phyloP scores from a whole-genome alignment of 768 basidiomycete genomes.

The Infundibulicybe gibba region DNA sequence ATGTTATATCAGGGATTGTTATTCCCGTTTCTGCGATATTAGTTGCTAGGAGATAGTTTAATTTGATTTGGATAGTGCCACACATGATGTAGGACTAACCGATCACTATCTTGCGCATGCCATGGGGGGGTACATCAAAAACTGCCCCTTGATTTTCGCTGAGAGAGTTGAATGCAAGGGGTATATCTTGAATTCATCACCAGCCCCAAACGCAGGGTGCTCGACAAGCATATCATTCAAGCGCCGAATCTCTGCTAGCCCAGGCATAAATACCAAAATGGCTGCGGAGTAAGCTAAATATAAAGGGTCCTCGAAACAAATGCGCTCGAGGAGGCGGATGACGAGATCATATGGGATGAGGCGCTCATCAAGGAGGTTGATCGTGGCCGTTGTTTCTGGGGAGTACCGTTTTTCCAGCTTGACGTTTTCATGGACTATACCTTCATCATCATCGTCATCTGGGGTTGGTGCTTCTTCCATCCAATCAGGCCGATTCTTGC shows the following conservation, averaged over 20 bases:
- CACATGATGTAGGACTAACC: constrained; percentile 40
- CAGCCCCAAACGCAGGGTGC: constrained; percentile 67
- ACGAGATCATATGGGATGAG: constrained; percentile 92
- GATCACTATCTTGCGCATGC: constrained; percentile 90
- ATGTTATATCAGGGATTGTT: constrained; percentile 97
- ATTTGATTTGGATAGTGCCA: not conserved
- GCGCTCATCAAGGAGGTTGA: constrained; percentile 85
- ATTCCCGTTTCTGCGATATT: constrained; percentile 97
- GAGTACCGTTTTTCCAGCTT: constrained; percentile 84
- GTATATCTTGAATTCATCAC: constrained; percentile 66
- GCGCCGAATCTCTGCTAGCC: constrained; percentile 88
- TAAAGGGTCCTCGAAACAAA: constrained; percentile 66
- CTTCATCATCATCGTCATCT: constrained; percentile 68
- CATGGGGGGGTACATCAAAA: constrained; percentile 81
- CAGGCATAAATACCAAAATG: constrained; percentile 90
- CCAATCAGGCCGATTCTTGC: constrained; percentile 71
- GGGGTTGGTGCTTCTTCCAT: constrained; percentile 60
- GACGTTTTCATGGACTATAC: constrained; percentile 31
- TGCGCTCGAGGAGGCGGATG: constrained; percentile 71
- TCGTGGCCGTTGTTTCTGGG: constrained; percentile 62
- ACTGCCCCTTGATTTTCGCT: constrained; percentile 85
- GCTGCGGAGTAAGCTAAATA: constrained; percentile 68
- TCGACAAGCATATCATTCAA: constrained; percentile 78
- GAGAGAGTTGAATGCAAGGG: constrained; percentile 93
- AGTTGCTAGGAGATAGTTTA: constrained; percentile 49